Evolutionary conservation across 2,329 filamentous ascomycete genomes (phyloP).

Genomic region (Botrytis pseudocinerea): DNA sequence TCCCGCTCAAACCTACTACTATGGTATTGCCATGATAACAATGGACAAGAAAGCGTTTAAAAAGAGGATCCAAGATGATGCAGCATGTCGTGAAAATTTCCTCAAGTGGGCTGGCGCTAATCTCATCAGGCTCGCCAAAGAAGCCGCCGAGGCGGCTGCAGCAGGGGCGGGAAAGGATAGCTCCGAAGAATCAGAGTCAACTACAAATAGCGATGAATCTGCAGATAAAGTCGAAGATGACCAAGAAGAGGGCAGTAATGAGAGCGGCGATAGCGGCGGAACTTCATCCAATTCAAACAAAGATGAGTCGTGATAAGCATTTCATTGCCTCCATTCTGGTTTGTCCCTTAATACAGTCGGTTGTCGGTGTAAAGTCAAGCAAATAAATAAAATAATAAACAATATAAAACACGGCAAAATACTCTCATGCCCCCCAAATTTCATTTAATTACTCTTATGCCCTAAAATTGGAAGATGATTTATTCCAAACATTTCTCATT

Average conservation of each 20-base stretch:
- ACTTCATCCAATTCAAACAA: not conserved
- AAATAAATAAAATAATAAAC: not conserved
- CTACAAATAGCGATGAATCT: not conserved
- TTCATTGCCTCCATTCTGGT: not conserved
- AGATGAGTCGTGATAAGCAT: not conserved
- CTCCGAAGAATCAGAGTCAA: not conserved
- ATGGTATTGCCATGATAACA: not conserved
- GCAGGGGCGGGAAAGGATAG: not conserved
- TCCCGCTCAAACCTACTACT: conserved; percentile 6
- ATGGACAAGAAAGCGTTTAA: not conserved
- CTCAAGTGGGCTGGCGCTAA: not conserved
- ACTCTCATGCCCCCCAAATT: too few species aligned
- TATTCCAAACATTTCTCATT: not conserved
- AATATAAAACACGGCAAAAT: too few species aligned
- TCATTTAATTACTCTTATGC: too few species aligned
- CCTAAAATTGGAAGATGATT: too few species aligned
- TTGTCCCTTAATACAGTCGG: not conserved
- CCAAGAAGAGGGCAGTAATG: not conserved
- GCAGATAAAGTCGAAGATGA: not conserved
- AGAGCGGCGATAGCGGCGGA: not conserved
- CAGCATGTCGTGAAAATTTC: not conserved
- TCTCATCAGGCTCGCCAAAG: not conserved
- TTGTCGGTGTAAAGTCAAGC: not conserved
- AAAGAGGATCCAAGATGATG: not conserved
- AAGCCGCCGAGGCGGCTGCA: not conserved